Base-by-base conservation (phyloP, 148 eudicot species). In the Rhododendron ferrugineum region DNA sequence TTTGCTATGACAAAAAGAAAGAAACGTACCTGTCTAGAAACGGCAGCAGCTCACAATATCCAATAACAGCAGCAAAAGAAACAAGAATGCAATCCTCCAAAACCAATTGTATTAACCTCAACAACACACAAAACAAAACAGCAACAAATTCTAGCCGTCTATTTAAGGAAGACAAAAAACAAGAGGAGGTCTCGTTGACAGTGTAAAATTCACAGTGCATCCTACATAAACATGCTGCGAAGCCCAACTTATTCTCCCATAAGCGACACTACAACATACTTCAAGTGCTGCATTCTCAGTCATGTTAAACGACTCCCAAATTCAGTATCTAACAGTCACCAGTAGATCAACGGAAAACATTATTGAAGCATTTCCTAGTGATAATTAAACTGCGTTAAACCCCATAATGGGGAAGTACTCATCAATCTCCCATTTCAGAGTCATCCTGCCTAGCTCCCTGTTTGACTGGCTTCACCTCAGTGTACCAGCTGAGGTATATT, bases 401-500 rank as follows among this genome's bases (percentile, higher is more conserved):
- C 20, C 30, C 26, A 11, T 20, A 76, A 18, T 40, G n/a, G 11
- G 46, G 50, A 76, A 76, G n/a, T 37, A 76, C 44, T 23, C 26
- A 20, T 18, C 79, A 75, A 40, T 36, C 28, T n/a, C 49, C 50
- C 49, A 42, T 77, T 77, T 23, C 52, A 2, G 28, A 42, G 80
- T 37, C 80, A 42, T 76, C 79, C 52, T 76, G 47, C 79, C 28
- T 22, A 40, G 47, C 47, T 75, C 79, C 79, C 28, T 40, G 47
- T 75, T 37, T 34, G 47, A 75, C 47, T 77, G 79, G 52, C 28
- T 37, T 42, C 80, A 42, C 52, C 28, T 77, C 80, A 77, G 64
- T 83, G 82, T 16, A 79, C 79, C 26, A 88, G 47, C 47, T 85
- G 88, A 73, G 99, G 98, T 77, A 95, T 88, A 79, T 91, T 94